These are phyloP conservation scores for Eutrema salsugineum DNA, from an alignment of 441 rosid genomes.

Conservation along the genomic window DNA sequence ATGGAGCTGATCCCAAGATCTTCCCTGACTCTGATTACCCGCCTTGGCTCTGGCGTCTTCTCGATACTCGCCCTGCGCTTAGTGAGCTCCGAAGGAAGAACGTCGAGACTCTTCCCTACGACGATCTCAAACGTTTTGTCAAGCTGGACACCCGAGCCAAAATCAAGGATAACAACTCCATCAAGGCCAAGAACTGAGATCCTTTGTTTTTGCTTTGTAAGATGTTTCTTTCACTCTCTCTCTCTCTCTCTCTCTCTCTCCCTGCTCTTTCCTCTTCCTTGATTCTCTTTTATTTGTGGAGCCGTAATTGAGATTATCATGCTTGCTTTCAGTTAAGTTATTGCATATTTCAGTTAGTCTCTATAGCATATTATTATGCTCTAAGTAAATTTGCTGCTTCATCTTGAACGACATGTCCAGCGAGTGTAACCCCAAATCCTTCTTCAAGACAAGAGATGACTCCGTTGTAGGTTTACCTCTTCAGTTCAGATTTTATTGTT, in stretches of 20 bases:
- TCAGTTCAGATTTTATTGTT: background rate
- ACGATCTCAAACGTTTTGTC: slow-evolving; percentile 74
- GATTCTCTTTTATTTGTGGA: too few species aligned
- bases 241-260: background rate
- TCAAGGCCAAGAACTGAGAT: slow-evolving; percentile 71
- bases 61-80: slow-evolving; percentile 63
- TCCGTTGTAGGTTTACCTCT: too few species aligned
- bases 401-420: background rate
- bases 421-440: background rate
- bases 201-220: background rate
- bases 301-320: too few species aligned
- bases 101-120: slow-evolving; percentile 60
- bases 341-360: too few species aligned
- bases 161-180: slow-evolving; percentile 72
- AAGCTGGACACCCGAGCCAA: slow-evolving; percentile 77
- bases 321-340: too few species aligned
- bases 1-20: slow-evolving; percentile 80
- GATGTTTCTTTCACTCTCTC: background rate
- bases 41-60: slow-evolving; percentile 70
- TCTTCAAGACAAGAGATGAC: too few species aligned
- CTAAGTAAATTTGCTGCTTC: background rate
- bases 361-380: too few species aligned
- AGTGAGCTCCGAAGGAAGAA: slow-evolving; percentile 65
- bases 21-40: slow-evolving; percentile 72
- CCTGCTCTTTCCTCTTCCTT: too few species aligned